Conservation (phyloP, 2,329 filamentous ascomycete genomes). For the Tolypocladium guangdongense region DNA sequence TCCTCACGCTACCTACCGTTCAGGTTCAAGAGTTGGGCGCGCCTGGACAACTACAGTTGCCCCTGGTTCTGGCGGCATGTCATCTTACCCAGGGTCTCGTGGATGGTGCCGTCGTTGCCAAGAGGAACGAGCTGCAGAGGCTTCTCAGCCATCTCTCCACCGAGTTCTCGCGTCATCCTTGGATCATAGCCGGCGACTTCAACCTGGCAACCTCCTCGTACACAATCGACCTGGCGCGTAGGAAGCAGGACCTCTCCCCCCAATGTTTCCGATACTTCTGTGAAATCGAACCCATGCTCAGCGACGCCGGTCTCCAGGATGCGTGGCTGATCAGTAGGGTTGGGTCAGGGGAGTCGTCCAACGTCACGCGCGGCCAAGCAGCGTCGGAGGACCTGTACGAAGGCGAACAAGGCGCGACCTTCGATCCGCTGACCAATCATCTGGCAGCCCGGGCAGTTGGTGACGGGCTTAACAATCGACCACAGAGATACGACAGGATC, state of each 20-base stretch:
- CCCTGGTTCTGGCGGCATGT: constrained; percentile 42
- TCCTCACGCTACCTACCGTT: constrained; percentile 30
- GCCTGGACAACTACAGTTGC: constrained; percentile 13
- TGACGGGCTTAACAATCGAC: constrained; percentile 37
- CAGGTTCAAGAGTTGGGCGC: background rate
- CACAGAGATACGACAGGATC: constrained; percentile 57
- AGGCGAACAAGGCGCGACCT: constrained; percentile 55
- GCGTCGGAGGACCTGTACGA: constrained; percentile 29
- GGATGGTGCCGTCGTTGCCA: constrained; percentile 44
- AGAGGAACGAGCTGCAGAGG: constrained; percentile 42
- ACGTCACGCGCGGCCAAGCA: constrained; percentile 11
- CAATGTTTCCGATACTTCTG: constrained; percentile 32
- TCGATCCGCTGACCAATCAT: constrained; percentile 46
- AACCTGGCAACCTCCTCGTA: constrained; percentile 50
- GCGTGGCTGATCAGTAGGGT: constrained; percentile 37
- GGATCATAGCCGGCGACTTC: constrained; percentile 53
- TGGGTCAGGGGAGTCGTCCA: constrained; percentile 29
- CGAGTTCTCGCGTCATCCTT: constrained; percentile 32
- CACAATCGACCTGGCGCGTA: constrained; percentile 41
- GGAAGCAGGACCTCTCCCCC: constrained; percentile 40
- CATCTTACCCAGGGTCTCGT: constrained; percentile 53
- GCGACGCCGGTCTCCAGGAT: constrained; percentile 37
- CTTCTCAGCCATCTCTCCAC: constrained; percentile 34
- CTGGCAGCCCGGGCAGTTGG: constrained; percentile 41
- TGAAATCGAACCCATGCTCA: constrained; percentile 34